These are phyloP conservation scores for Effrenium voratum DNA, from an alignment of 73 alveolate species.

Conservation along the genomic window DNA sequence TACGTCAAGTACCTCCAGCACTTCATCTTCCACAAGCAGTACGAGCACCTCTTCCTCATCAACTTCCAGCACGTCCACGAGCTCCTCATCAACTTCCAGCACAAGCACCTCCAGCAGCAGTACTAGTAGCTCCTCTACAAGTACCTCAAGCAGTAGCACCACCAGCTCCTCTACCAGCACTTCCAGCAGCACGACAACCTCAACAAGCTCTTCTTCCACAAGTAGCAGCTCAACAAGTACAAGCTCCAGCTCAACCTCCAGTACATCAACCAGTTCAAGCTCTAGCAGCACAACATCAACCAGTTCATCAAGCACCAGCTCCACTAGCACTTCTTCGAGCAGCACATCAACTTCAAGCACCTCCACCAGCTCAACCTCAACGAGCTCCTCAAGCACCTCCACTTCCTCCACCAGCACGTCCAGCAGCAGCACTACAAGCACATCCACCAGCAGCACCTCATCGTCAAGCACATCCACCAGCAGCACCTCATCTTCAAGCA, in stretches of 20 bases:
- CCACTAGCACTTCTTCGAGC: conserved; percentile 25
- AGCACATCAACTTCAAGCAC: conserved; percentile 27
- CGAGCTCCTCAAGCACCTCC: conserved; percentile 5
- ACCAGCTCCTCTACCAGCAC: not conserved
- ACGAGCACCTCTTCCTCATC: not conserved
- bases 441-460: not conserved
- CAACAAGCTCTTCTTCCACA: not conserved
- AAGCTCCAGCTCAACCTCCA: not conserved
- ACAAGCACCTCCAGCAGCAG: not conserved
- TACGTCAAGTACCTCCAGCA: not conserved
- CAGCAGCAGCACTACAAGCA: not conserved
- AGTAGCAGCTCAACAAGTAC: conserved; percentile 5
- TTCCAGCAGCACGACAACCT: conserved; percentile 10
- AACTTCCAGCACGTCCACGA: not conserved
- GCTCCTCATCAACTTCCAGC: not conserved
- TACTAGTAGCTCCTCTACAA: not conserved
- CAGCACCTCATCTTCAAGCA: too few relatives aligned
- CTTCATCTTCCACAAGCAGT: not conserved
- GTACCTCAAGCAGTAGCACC: not conserved
- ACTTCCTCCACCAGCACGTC: conserved; percentile 39
- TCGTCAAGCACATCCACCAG: conserved; percentile 12
- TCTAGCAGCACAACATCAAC: conserved; percentile 9
- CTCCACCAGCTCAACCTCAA: conserved; percentile 11
- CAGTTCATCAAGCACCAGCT: not conserved
- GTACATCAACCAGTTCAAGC: conserved; percentile 24